Evolutionary conservation across 345 rosid species (phyloP), one percentile per base, ranked within the genome.

Genomic region (Rhizophora apiculata): DNA sequence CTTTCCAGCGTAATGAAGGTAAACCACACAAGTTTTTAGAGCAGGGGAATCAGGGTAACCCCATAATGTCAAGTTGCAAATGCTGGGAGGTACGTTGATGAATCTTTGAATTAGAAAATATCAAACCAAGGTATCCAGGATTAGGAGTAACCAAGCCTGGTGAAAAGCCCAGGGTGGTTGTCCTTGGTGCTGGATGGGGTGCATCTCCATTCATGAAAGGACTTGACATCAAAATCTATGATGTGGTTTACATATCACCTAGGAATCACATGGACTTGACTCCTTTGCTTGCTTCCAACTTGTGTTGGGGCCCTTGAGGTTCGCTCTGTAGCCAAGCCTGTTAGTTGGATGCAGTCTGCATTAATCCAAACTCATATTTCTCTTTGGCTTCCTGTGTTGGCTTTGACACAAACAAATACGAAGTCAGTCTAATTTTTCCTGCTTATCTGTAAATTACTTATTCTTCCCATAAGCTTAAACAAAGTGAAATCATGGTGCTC

Each of bases 221-320:
- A 34, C 73, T 89, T 20, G 79, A 86, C 72, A 83, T 82, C 46
- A 80, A 69, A 55, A 71, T 74, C 39, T 87, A 84, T 51, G 92
- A 89, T 69, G 67, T 74, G 62, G 92, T 84, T 72, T 87, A 92
- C 72, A 73, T 89, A n/a, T 85, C 92, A 19, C 92, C 92, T 1
- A 78, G 96, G 78, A 89, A 87, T 70, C 96, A 87, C 85, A 86
- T 85, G 96, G 96, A 86, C 11, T 89, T 87, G 78, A 89, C 90
- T 34, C 91, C 91, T 74, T 78, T 86, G 76, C 91, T 86, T 31
- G 91, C 91, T 72, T 86, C 94, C 94, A 32, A 88, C 91, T 56
- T 84, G 89, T 72, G 89, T 88, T 55, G 87, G 92, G 37, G 90
- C 98, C 29, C 87, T 92, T 29, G 99, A 92, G 74, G 92, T 95